These are phyloP conservation scores for Neonectria hederae DNA, from an alignment of 2,329 filamentous ascomycete genomes.

Conservation along the genomic window DNA sequence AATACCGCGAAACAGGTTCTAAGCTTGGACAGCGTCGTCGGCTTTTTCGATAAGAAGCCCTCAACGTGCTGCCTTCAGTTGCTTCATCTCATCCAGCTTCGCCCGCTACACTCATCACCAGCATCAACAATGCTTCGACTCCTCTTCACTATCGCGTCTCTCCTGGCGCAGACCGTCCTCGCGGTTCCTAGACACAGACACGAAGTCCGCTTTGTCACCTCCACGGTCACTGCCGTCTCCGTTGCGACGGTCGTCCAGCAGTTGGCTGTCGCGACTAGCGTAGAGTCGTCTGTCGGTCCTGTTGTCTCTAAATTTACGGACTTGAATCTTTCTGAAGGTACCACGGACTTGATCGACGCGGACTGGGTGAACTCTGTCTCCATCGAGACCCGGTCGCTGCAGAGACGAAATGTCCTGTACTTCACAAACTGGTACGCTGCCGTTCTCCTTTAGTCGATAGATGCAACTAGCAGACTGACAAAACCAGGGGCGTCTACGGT, in stretches of 20 bases:
- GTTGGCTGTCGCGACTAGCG: background rate
- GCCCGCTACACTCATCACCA: constrained; percentile 5
- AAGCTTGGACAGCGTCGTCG: background rate
- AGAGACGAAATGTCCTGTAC: constrained; percentile 57
- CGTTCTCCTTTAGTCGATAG: background rate
- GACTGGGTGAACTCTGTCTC: background rate
- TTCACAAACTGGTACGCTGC: constrained; percentile 62
- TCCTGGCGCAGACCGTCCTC: constrained; percentile 39
- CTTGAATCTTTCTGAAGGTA: background rate
- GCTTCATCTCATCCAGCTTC: constrained; percentile 6
- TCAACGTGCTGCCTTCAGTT: constrained; percentile 5
- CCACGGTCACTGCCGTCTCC: constrained; percentile 6
- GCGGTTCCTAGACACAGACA: constrained; percentile 31
- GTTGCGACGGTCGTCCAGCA: background rate
- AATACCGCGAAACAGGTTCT: constrained; percentile 1
- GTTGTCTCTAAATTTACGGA: background rate
- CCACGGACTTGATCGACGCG: background rate
- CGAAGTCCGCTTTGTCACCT: constrained; percentile 9
- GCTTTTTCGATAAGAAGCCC: constrained; percentile 29
- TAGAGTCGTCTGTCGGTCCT: background rate
- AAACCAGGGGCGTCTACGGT: constrained; percentile 73
- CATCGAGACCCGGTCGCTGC: constrained; percentile 27
- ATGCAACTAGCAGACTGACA: constrained; percentile 12
- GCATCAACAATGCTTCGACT: constrained; percentile 35
- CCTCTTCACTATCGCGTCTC: constrained; percentile 35